phyloP scores from a whole-genome alignment of 2,329 filamentous ascomycete species.

The Aspergillus hortae region DNA sequence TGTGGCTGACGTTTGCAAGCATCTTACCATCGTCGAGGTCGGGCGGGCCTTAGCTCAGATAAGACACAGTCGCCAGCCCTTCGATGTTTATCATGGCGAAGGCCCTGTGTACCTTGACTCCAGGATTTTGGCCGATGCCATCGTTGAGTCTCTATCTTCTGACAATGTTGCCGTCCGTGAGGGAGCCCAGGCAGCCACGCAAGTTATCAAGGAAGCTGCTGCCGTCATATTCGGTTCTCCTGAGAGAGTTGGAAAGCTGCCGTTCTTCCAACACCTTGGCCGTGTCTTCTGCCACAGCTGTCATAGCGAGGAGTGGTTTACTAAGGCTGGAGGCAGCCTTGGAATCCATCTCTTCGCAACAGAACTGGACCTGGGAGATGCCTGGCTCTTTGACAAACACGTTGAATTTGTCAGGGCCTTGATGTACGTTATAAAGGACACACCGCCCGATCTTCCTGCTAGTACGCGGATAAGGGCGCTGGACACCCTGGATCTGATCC shows the following conservation, averaged over 20 bases:
- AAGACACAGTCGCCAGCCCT: conserved; percentile 72
- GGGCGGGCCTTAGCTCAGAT: conserved; percentile 77
- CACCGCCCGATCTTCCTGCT: conserved; percentile 88
- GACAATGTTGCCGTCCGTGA: conserved; percentile 77
- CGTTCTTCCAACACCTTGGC: conserved; percentile 80
- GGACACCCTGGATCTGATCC: conserved; percentile 73
- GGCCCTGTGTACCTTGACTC: conserved; percentile 83
- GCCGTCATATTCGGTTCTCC: conserved; percentile 74
- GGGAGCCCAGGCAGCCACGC: conserved; percentile 73
- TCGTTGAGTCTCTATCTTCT: conserved; percentile 85
- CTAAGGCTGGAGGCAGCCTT: conserved; percentile 85
- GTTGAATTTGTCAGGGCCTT: conserved; percentile 86
- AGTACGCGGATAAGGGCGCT: conserved; percentile 81
- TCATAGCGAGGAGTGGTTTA: conserved; percentile 98
- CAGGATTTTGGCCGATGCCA: conserved; percentile 80
- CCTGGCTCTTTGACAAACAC: conserved; percentile 78
- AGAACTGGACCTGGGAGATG: conserved; percentile 76
- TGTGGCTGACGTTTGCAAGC: conserved; percentile 75
- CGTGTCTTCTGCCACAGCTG: conserved; percentile 90
- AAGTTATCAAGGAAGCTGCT: conserved; percentile 72
- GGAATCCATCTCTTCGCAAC: conserved; percentile 88
- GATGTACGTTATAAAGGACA: conserved; percentile 97
- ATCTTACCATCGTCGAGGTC: conserved; percentile 87
- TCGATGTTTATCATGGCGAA: conserved; percentile 82
- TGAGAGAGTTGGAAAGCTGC: conserved; percentile 67